A percentile compares a stretch with the other conserved stretches of the same genome.
These are phyloP conservation scores for Pseudotsuga menziesii DNA, from an alignment of 75 land plant genomes.

Conservation along the genomic window DNA sequence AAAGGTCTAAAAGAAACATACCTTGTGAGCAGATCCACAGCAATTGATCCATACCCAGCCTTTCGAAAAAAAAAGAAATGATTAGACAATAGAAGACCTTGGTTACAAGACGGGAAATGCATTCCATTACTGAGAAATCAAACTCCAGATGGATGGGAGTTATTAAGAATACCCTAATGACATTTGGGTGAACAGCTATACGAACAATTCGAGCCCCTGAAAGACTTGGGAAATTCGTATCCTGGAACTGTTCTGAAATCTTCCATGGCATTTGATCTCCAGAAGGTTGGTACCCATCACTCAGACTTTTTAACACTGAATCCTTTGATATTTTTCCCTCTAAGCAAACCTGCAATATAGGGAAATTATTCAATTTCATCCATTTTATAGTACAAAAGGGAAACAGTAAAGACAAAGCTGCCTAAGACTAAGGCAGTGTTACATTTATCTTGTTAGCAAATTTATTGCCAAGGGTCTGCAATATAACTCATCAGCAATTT, in stretches of 20 bases:
- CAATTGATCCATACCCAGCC: constrained; percentile 90
- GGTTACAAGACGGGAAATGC: background rate
- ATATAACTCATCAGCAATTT: too few relatives aligned
- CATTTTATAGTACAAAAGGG: too few relatives aligned
- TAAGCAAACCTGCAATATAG: constrained; percentile 59
- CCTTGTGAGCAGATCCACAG: constrained; percentile 82
- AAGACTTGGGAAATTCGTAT: constrained; percentile 79
- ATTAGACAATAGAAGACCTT: background rate
- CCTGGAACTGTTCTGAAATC: constrained; percentile 81
- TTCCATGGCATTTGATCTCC: constrained; percentile 99
- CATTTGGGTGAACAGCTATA: constrained; percentile 91
- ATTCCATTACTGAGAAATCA: background rate
- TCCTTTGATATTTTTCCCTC: constrained; percentile 83
- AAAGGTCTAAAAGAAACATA: constrained; percentile 10
- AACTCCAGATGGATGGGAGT: background rate
- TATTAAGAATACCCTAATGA: constrained; percentile 52
- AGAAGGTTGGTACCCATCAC: constrained; percentile 69
- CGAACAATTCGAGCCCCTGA: constrained; percentile 97
- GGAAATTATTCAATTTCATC: too few relatives aligned
- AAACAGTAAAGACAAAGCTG: too few relatives aligned
- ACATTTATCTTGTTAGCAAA: too few relatives aligned
- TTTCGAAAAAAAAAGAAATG: constrained; percentile 18
- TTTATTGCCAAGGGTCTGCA: too few relatives aligned
- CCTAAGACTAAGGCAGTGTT: too few relatives aligned
- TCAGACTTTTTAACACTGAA: constrained; percentile 78